phyloP scores from a whole-genome alignment of 2,329 filamentous ascomycete species.

The Hypoxylon sp. region DNA sequence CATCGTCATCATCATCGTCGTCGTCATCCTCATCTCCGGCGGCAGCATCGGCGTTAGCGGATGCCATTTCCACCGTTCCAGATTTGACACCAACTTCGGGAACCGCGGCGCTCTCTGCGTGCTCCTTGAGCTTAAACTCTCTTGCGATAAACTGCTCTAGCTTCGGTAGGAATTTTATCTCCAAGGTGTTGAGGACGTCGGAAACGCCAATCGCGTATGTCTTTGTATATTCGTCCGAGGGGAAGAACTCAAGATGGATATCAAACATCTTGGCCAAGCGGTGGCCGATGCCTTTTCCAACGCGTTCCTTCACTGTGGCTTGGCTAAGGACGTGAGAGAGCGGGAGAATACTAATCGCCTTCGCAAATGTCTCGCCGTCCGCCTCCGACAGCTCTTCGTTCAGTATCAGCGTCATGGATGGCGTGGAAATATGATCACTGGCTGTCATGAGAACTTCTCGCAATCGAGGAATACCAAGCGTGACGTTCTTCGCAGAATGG shows the following conservation, averaged over 20 bases:
- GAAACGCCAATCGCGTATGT: constrained; percentile 85
- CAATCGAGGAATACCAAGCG: constrained; percentile 94
- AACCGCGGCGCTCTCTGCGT: constrained; percentile 74
- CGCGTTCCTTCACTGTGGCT: constrained; percentile 81
- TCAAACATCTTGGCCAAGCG: constrained; percentile 85
- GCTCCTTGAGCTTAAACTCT: constrained; percentile 85
- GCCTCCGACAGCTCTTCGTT: constrained; percentile 76
- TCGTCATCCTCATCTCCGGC: constrained; percentile 68
- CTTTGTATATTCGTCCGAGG: constrained; percentile 81
- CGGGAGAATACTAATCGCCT: constrained; percentile 88
- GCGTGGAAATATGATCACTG: constrained; percentile 87
- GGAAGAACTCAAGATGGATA: constrained; percentile 85
- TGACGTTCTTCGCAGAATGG: constrained; percentile 98
- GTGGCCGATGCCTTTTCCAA: constrained; percentile 76
- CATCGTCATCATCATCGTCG: constrained; percentile 81
- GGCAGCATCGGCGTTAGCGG: constrained; percentile 51
- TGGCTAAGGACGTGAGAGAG: constrained; percentile 87
- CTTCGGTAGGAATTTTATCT: constrained; percentile 79
- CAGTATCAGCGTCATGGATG: constrained; percentile 86
- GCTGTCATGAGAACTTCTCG: constrained; percentile 99
- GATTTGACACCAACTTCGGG: constrained; percentile 75
- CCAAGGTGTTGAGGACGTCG: constrained; percentile 84
- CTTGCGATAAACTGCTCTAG: constrained; percentile 77
- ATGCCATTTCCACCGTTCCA: constrained; percentile 65
- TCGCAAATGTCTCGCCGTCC: constrained; percentile 84